Evolutionary conservation across 495 filamentous ascomycete genomes (phyloP), one percentile per base, ranked within the genome.

Genomic region (Thermochaetoides thermophila): DNA sequence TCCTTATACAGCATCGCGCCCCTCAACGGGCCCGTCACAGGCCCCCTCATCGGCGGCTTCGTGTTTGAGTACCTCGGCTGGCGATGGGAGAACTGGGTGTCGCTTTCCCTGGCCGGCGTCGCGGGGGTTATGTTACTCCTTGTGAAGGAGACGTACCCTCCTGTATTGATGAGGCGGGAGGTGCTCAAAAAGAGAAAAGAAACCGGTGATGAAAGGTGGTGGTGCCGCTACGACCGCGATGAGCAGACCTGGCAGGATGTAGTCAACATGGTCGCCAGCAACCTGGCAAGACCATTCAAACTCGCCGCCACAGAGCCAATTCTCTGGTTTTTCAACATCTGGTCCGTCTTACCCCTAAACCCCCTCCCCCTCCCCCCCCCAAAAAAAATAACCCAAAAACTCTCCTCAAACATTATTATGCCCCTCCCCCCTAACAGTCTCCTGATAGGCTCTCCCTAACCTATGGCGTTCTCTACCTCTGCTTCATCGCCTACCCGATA

Each of bases 251-350:
- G 35, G 11, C 40, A 52, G 1, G n/a, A n/a, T n/a, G n/a, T n/a
- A n/a, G n/a, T n/a, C n/a, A n/a, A n/a, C n/a, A 45, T 64, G 19
- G 54, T 93, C 17, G 78, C 74, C 42, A 50, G 78, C 43, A 87
- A 81, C 37, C 57, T 94, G 3, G 69, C 69, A 22, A 63, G 85
- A 4, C 85, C 85, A 0, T 79, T 91, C 39, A 59, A 79, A 2
- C 77, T 93, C 59, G 66, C 73, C 16, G 69, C 79, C 30, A 84
- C 74, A 0, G 85, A 94, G 37, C 85, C 85, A 0, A 89, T 94
- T 36, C 73, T 81, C 55, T 83, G 66, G 48, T 87, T 86, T 49
- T 87, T 82, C 70, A 76, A 87, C 14, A 54, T 82, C 29, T 67
- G 63, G 63, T 65, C n/a, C 29, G 51, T 35, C 22, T 24, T 16